Conservation (phyloP, 2,329 filamentous ascomycete genomes). For the Fusarium bulbicola region DNA sequence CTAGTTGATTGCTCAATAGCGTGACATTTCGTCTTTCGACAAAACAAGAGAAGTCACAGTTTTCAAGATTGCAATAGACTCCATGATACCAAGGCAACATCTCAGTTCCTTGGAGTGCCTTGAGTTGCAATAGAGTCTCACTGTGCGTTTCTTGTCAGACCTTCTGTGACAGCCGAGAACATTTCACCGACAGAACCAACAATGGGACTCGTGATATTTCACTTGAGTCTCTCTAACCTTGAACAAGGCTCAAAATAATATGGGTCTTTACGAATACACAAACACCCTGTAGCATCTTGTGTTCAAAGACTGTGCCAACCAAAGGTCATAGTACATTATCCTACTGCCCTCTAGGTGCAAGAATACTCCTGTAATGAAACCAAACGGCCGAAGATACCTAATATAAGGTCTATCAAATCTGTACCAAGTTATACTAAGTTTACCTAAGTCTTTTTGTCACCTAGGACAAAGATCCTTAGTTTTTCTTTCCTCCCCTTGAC, state of each 20-base stretch:
- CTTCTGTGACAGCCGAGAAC: not conserved
- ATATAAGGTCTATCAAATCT: not conserved
- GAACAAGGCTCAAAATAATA: not conserved
- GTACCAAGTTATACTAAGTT: not conserved
- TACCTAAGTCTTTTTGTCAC: not conserved
- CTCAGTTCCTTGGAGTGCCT: accelerated
- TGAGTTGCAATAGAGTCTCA: no score
- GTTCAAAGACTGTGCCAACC: not conserved
- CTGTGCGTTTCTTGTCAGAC: not conserved
- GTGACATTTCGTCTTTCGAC: accelerated
- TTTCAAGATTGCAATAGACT: accelerated
- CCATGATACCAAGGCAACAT: accelerated
- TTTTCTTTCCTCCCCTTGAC: not conserved
- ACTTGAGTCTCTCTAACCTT: not conserved
- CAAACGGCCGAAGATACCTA: not conserved
- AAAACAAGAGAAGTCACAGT: not conserved
- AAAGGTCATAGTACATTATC: not conserved
- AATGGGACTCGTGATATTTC: not conserved
- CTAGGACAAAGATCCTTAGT: no score
- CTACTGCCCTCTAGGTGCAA: not conserved
- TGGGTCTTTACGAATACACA: not conserved
- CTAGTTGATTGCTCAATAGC: accelerated
- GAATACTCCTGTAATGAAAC: not conserved
- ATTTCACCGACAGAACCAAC: not conserved
- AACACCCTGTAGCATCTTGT: not conserved